Evolutionary conservation across 2,329 filamentous ascomycete genomes (phyloP).

Genomic region (Aspergillus texensis): DNA sequence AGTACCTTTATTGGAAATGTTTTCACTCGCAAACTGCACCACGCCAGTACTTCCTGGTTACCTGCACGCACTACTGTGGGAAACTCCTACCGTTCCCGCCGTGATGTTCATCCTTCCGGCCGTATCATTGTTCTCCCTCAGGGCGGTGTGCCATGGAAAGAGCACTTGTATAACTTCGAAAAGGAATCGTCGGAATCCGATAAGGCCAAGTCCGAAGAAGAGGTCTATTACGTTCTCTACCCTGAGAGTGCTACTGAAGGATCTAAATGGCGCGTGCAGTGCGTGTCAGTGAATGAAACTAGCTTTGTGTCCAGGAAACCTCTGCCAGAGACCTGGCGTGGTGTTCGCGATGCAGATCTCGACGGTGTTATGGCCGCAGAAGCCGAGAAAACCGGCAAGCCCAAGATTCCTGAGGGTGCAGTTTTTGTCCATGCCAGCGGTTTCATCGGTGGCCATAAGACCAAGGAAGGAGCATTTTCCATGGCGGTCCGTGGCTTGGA

Average conservation of each 20-base stretch:
- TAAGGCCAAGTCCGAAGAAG: slow-evolving; percentile 48
- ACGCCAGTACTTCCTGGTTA: slow-evolving; percentile 77
- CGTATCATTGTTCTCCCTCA: slow-evolving; percentile 81
- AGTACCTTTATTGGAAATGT: slow-evolving; percentile 85
- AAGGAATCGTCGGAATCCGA: slow-evolving; percentile 50
- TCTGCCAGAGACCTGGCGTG: slow-evolving; percentile 88
- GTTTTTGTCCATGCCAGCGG: slow-evolving; percentile 94
- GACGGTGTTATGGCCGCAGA: slow-evolving; percentile 58
- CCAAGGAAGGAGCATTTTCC: slow-evolving; percentile 79
- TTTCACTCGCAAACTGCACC: slow-evolving; percentile 79
- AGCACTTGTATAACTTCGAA: slow-evolving; percentile 90
- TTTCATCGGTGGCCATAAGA: slow-evolving; percentile 95
- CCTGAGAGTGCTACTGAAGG: slow-evolving; percentile 75
- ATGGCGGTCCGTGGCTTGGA: slow-evolving; percentile 66
- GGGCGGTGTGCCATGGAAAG: slow-evolving; percentile 85
- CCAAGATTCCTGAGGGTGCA: slow-evolving; percentile 56
- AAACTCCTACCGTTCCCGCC: slow-evolving; percentile 70
- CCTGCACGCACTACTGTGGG: slow-evolving; percentile 81
- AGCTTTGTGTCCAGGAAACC: slow-evolving; percentile 92
- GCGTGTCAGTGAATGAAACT: slow-evolving; percentile 80
- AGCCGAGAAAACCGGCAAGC: slow-evolving; percentile 40
- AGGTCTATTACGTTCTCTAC: slow-evolving; percentile 86
- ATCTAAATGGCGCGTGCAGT: slow-evolving; percentile 90
- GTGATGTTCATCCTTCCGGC: slow-evolving; percentile 69
- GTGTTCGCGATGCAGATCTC: slow-evolving; percentile 82